Conservation (phyloP, 208 protist species). For the Trypanosoma conorhini region DNA sequence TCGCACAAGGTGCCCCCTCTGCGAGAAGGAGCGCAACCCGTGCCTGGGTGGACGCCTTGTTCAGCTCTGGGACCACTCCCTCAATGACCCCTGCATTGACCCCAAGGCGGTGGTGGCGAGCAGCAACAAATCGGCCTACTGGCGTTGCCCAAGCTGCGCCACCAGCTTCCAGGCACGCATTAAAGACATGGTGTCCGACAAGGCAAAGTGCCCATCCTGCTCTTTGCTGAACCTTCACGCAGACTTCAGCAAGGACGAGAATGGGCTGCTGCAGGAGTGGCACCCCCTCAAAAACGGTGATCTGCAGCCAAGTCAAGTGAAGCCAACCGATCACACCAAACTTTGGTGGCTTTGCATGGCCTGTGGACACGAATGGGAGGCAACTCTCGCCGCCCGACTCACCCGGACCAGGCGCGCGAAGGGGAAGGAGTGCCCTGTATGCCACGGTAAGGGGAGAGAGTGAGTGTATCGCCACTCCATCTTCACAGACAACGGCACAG, state of each 20-base stretch:
- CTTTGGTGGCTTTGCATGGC: constrained; percentile 81
- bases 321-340: constrained; percentile 51
- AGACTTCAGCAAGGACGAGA: constrained; percentile 38
- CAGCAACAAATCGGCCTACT: constrained; percentile 48
- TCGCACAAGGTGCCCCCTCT: constrained; percentile 65
- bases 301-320: constrained; percentile 55
- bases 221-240: constrained; percentile 35
- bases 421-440: constrained; percentile 53
- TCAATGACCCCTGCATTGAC: constrained; percentile 70
- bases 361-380: constrained; percentile 79
- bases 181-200: constrained; percentile 57
- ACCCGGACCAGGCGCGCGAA: constrained; percentile 25
- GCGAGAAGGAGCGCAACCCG: constrained; percentile 32
- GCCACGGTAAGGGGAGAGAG: constrained; percentile 36
- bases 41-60: constrained; percentile 51
- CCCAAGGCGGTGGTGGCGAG: constrained; percentile 40
- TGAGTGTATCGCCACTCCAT: constrained; percentile 1
- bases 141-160: constrained; percentile 56
- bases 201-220: constrained; percentile 63
- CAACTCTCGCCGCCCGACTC: constrained; percentile 55
- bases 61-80: constrained; percentile 48
- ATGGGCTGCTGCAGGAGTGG: constrained; percentile 67
- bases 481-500: constrained; percentile 9
- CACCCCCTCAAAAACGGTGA: constrained; percentile 86
- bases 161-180: constrained; percentile 66